These are phyloP conservation scores for Prosopis cineraria DNA, from an alignment of 306 rosid species.

Conservation along the genomic window DNA sequence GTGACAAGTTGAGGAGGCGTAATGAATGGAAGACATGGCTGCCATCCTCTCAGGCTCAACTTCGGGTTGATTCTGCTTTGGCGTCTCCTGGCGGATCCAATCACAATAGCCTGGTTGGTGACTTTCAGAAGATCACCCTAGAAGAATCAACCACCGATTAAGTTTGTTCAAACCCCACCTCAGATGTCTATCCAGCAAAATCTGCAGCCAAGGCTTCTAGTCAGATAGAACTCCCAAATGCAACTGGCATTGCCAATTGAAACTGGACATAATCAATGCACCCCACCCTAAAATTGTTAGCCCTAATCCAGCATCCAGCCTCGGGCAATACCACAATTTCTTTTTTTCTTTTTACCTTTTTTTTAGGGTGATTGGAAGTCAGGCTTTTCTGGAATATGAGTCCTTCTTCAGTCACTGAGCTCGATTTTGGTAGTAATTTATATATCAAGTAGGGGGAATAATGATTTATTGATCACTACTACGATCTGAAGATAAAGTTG, in stretches of 20 bases:
- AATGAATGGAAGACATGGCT: slow-evolving; percentile 63
- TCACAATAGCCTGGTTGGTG: slow-evolving; percentile 30
- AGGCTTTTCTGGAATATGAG: slow-evolving; percentile 27
- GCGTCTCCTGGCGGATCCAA: slow-evolving; percentile 37
- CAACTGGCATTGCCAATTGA: slow-evolving; percentile 28
- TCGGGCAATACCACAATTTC: not conserved
- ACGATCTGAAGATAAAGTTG: slow-evolving; percentile 24
- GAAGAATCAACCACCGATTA: slow-evolving; percentile 38
- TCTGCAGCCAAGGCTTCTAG: not conserved
- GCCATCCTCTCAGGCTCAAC: slow-evolving; percentile 37
- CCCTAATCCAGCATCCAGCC: not conserved
- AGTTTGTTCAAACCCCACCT: slow-evolving; percentile 29
- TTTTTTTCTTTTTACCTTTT: not conserved
- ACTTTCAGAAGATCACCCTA: slow-evolving; percentile 48
- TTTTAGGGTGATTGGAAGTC: slow-evolving; percentile 10
- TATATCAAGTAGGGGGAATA: slow-evolving; percentile 53
- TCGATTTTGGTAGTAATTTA: slow-evolving; percentile 56
- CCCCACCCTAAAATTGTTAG: slow-evolving; percentile 26
- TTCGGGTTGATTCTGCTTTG: slow-evolving; percentile 37
- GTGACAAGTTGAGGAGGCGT: slow-evolving; percentile 61
- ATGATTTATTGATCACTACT: slow-evolving; percentile 32
- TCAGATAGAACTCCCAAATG: slow-evolving; percentile 40
- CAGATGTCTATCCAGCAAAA: slow-evolving; percentile 28
- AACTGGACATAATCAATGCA: slow-evolving; percentile 27
- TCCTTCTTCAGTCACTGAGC: slow-evolving; percentile 37